These are phyloP conservation scores for Fragilariopsis cylindrus DNA, from an alignment of 108 stramenopile genomes.

Conservation along the genomic window DNA sequence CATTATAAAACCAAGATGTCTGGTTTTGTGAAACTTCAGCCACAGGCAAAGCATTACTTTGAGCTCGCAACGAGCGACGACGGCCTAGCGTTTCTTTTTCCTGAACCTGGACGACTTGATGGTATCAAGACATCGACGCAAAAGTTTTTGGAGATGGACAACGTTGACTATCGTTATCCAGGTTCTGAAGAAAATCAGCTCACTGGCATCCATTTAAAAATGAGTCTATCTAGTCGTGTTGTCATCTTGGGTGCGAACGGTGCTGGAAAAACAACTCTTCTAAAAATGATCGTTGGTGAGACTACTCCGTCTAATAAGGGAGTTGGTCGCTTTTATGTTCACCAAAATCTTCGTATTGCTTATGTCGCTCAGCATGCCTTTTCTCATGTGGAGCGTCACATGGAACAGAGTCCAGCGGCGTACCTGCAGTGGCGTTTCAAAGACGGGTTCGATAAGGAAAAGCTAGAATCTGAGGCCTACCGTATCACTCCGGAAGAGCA, in stretches of 20 bases:
- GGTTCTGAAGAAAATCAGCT: slow-evolving; percentile 68
- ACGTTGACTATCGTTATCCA: slow-evolving; percentile 88
- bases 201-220: slow-evolving; percentile 76
- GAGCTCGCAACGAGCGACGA: slow-evolving; percentile 85
- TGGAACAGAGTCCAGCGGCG: slow-evolving; percentile 85
- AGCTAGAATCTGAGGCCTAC: slow-evolving; percentile 85
- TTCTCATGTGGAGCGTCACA: slow-evolving; percentile 94
- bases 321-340: slow-evolving; percentile 78
- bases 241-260: slow-evolving; percentile 90
- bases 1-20: slow-evolving; percentile 90
- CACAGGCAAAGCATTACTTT: slow-evolving; percentile 96
- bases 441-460: slow-evolving; percentile 89
- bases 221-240: slow-evolving; percentile 87
- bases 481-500: slow-evolving; percentile 91
- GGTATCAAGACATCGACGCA: slow-evolving; percentile 95
- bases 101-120: slow-evolving; percentile 90
- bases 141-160: slow-evolving; percentile 93
- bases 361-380: slow-evolving; percentile 98
- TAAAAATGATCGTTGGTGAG: slow-evolving; percentile 92
- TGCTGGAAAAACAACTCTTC: slow-evolving; percentile 90
- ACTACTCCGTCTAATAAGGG: slow-evolving; percentile 81
- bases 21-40: slow-evolving; percentile 90
- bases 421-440: slow-evolving; percentile 98
- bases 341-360: slow-evolving; percentile 90
- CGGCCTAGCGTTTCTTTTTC: slow-evolving; percentile 82